Evolutionary conservation across 345 rosid species (phyloP).

Genomic region (Eucalyptus pauciflora): DNA sequence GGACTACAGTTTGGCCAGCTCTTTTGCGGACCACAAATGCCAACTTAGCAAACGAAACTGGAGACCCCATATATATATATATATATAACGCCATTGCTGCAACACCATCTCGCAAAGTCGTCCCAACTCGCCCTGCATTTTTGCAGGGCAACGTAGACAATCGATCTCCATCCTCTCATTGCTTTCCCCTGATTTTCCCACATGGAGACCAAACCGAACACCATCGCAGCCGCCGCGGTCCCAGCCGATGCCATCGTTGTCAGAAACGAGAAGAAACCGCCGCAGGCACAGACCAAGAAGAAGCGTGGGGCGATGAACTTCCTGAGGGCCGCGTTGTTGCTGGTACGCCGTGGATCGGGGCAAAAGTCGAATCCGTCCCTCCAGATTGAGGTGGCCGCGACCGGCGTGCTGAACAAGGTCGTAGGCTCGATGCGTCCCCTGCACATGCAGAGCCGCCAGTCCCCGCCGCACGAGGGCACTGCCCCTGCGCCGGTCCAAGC

Average conservation of each 20-base stretch:
- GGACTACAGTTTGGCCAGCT: background rate
- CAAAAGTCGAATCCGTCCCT: conserved; percentile 17
- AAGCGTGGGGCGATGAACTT: conserved; percentile 25
- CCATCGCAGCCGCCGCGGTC: background rate
- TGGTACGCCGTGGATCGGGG: conserved; percentile 14
- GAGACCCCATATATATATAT: background rate
- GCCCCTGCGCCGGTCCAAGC: background rate
- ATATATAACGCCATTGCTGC: background rate
- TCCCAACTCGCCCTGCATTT: background rate
- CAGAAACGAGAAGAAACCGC: background rate
- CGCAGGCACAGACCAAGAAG: conserved; percentile 4
- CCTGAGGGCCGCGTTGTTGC: conserved; percentile 28
- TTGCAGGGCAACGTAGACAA: background rate
- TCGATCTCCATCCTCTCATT: background rate
- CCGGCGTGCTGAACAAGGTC: conserved; percentile 19
- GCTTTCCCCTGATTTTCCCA: background rate
- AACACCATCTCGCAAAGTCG: background rate
- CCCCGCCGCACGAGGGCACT: conserved; percentile 7
- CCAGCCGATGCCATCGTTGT: background rate
- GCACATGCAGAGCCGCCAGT: conserved; percentile 11
- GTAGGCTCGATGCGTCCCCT: conserved; percentile 42
- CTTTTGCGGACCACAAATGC: background rate
- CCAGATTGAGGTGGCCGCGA: background rate
- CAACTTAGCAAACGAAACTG: background rate
- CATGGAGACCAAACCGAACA: background rate